Percentiles rank a stretch among this genome's conserved stretches.
Evolutionary conservation across 2,329 filamentous ascomycete species (phyloP).

Genomic region (Beauveria rudraprayagi): DNA sequence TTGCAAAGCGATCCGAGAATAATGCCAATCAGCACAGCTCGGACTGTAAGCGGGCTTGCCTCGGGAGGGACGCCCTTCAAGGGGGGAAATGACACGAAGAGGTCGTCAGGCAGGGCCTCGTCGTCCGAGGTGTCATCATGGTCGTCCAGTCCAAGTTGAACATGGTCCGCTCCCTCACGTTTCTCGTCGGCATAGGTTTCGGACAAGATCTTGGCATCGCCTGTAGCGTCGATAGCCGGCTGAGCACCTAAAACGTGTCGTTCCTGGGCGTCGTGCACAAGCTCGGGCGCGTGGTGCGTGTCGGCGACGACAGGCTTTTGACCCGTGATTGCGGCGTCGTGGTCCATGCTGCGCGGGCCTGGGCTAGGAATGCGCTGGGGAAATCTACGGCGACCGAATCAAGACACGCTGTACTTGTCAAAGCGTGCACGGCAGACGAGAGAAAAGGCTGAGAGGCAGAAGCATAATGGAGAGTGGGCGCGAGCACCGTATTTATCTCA

Average conservation of each 20-base stretch:
- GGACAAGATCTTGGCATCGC: not conserved
- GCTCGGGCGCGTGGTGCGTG: not conserved
- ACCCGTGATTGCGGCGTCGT: not conserved
- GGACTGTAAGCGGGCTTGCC: constrained; percentile 43
- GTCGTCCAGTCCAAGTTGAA: constrained; percentile 7
- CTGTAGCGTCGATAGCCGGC: constrained; percentile 9
- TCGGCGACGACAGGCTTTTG: constrained; percentile 4
- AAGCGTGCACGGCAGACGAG: not conserved
- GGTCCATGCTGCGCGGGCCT: not conserved
- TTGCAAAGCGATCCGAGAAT: constrained; percentile 52
- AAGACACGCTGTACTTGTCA: not conserved
- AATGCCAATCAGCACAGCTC: constrained; percentile 47
- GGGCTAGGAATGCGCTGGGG: not conserved
- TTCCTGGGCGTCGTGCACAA: not conserved
- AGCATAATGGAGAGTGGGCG: not conserved
- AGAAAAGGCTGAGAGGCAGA: not conserved
- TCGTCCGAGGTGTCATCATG: constrained; percentile 25
- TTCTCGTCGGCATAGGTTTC: not conserved
- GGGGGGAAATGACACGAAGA: constrained; percentile 34
- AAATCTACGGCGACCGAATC: not conserved
- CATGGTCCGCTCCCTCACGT: not conserved
- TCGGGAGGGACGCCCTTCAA: constrained; percentile 35
- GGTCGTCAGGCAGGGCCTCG: constrained; percentile 9
- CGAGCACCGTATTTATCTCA: not conserved
- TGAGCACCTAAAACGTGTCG: constrained; percentile 11